Base-by-base conservation (phyloP, 768 basidiomycete species). In the Trametes cingulata region DNA sequence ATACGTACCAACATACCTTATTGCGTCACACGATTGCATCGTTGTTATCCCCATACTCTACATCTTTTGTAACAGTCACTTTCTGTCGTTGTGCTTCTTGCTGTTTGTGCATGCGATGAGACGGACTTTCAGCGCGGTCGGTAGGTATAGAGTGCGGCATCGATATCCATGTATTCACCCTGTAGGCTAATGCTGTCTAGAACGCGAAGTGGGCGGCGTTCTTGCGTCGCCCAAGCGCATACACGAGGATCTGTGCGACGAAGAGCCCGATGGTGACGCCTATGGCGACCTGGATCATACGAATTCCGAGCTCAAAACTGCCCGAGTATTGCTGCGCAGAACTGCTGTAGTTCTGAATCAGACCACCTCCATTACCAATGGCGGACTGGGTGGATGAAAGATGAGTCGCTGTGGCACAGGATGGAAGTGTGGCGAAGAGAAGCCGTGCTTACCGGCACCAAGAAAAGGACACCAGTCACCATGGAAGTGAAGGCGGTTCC, bases 381-480 rank as follows among this genome's bases (percentile, higher is more conserved):
- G 86, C 88, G 59, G 88, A 90, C 87, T 90, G 55, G 27, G 70
- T 39, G 68, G 46, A 24, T 15, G 10, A 6, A 13, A 2, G n/a
- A 22, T 39, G 25, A 45, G 36, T 19, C 0, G 14, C 10, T 33
- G n/a, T n/a, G 5, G n/a, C 17, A 8, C n/a, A 13, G 6, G 10
- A 9, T 0, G 5, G 13, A 61, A 69, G 54, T 25, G 3, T 14
- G 14, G 20, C 33, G 29, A 52, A 56, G 10, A 46, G 19, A 50
- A 22, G 29, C 8, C 52, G 24, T 17, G 76, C 90, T 71, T 71
- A 93, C 93, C 47, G 93, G 92, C 12, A 95, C 92, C 20, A 94
- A 77, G 73, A 94, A 93, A 48, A 93, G 74, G n/a, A 95, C 88
- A n/a, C 90, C 90, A 2, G 92, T 90, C n/a, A 93, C 89, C 90